Evolutionary conservation across 2,329 filamentous ascomycete genomes (phyloP), one percentile per base, ranked within the genome.

Genomic region (Cercospora janseana): DNA sequence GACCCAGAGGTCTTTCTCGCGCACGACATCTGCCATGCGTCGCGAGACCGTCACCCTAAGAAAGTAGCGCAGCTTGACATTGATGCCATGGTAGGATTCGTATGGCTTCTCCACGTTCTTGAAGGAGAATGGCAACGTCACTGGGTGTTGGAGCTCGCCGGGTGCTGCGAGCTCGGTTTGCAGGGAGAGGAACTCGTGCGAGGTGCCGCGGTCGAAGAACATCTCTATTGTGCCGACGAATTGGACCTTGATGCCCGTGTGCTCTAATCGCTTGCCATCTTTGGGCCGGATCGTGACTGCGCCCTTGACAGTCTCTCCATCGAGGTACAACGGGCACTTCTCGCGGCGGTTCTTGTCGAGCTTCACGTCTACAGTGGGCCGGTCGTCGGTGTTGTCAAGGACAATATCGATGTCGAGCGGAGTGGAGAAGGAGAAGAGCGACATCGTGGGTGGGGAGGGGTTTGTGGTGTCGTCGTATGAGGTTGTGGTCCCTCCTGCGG

Each of bases 61-160:
- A 73, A 97, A 97, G 81, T 98, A 98, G 62, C 93, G 90, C 69
- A 98, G 81, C 78, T 95, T 95, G 66, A 98, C 93, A 69, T 98
- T 98, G 82, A 98, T 98, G 67, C 93, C 93, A 70, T 95, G 95
- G 79, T 98, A 98, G 59, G 91, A 96, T 75, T 98, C 94, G 79
- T 98, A 98, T 72, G 95, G 91, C 79, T 98, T 98, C 80, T 98
- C 93, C 64, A 98, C 90, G 72, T 97, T 98, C 73, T 97, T 97
- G 82, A 98, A 98, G 77, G 96, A 95, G 82, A 98, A 98, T 61
- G 95, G 89, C 72, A 95, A 96, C 41, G 91, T 96, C 75, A 98
- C 93, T 34, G 93, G 93, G 73, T 98, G 94, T 70, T 97, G 93
- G 51, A 98, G 86, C 76, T 98, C 93, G 70, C 93, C 93, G 2